Percentiles rank a stretch among this genome's conserved stretches.
phyloP scores from a whole-genome alignment of 1,139 yeast species.

The Groenewaldozyma sp. region DNA sequence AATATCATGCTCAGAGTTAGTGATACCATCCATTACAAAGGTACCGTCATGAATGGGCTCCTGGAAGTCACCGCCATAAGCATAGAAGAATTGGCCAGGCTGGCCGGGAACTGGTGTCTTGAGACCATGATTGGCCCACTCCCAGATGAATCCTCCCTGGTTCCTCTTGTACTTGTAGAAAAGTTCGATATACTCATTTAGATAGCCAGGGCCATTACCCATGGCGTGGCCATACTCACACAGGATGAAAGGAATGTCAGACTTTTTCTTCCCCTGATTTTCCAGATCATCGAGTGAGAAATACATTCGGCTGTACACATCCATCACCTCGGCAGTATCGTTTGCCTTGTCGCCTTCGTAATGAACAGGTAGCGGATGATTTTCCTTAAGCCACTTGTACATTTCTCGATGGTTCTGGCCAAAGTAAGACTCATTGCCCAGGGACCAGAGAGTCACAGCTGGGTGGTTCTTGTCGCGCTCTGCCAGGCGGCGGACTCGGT shows the following conservation, averaged over 20 bases:
- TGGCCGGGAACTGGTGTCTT: conserved; percentile 13
- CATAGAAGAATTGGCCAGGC: conserved; percentile 15
- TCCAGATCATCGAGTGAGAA: conserved; percentile 21
- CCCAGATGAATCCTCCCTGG: conserved; percentile 35
- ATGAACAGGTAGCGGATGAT: conserved; percentile 28
- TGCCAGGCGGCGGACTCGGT: conserved; percentile 27
- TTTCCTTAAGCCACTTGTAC: conserved; percentile 22
- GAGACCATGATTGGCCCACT: conserved; percentile 35
- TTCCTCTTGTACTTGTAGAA: conserved; percentile 24
- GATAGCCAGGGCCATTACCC: conserved; percentile 34
- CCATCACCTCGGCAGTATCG: conserved; percentile 14
- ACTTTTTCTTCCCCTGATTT: conserved; percentile 17
- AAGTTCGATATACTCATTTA: conserved; percentile 28
- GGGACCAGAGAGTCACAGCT: conserved; percentile 31
- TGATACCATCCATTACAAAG: conserved; percentile 31
- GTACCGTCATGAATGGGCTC: conserved; percentile 31
- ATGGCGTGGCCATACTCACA: conserved; percentile 34
- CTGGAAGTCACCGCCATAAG: conserved; percentile 34
- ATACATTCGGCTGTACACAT: conserved; percentile 30
- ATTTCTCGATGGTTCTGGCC: conserved; percentile 29
- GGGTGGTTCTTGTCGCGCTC: conserved; percentile 31
- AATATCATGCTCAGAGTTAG: conserved; percentile 27
- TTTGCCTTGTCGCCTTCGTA: conserved; percentile 23
- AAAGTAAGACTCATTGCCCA: conserved; percentile 31
- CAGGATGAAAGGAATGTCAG: conserved; percentile 26